Evolutionary conservation across 108 stramenopile species (phyloP).

Genomic region (Cyclotella choctawhatcheeana): DNA sequence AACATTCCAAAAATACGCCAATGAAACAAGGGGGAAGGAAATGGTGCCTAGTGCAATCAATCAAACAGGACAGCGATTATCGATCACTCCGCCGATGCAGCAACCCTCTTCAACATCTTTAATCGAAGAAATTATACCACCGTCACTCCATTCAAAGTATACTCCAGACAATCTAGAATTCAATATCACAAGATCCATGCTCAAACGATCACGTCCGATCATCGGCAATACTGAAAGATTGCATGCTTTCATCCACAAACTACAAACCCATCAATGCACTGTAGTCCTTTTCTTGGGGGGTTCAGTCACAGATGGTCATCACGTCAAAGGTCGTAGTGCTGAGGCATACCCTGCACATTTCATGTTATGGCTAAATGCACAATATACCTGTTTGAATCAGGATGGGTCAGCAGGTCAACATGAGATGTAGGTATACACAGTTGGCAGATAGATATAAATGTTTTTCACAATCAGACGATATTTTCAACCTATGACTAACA

Average conservation of each 20-base stretch:
- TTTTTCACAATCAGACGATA: too few species aligned
- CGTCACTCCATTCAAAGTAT: conserved; percentile 10
- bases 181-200: conserved; percentile 35
- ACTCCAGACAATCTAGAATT: conserved; percentile 17
- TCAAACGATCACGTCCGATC: conserved; percentile 31
- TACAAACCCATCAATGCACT: conserved; percentile 35
- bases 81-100: not conserved
- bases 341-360: conserved; percentile 33
- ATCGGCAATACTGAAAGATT: conserved; percentile 39
- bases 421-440: too few species aligned
- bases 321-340: conserved; percentile 20
- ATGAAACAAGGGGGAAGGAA: too few species aligned
- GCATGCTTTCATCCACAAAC: conserved; percentile 32
- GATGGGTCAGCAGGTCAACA: conserved; percentile 20
- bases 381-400: conserved; percentile 17
- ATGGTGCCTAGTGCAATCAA: not conserved
- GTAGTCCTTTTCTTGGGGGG: conserved; percentile 41
- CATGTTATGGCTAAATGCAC: conserved; percentile 38
- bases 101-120: not conserved
- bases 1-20: not conserved
- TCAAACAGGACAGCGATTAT: too few species aligned
- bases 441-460: too few species aligned
- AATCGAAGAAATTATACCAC: conserved; percentile 18
- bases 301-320: conserved; percentile 31
- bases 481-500: too few species aligned